phyloP scores from a whole-genome alignment of 371 early-diverging fungal genomes.

The Blakeslea trispora region DNA sequence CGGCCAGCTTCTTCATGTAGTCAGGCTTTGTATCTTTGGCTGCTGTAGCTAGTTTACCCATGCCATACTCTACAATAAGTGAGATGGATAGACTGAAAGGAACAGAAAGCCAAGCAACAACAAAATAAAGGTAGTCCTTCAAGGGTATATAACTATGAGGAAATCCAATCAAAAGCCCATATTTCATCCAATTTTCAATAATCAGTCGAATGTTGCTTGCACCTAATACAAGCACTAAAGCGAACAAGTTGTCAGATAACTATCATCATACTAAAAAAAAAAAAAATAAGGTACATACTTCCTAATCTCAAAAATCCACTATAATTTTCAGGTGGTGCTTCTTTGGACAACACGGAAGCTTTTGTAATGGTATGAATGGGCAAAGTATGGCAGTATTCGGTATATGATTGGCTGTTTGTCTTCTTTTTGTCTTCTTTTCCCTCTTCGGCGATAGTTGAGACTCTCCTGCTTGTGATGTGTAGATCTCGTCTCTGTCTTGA shows the following conservation, averaged over 20 bases:
- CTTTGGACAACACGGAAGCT: constrained; percentile 71
- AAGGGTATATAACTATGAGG: constrained; percentile 56
- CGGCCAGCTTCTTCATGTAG: constrained; percentile 33
- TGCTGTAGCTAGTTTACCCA: constrained; percentile 35
- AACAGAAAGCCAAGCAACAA: constrained; percentile 54
- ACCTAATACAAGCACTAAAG: constrained; percentile 74
- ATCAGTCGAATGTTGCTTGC: constrained; percentile 83
- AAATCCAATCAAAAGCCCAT: constrained; percentile 76
- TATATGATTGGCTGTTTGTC: constrained; percentile 16
- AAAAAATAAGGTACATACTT: constrained; percentile 43
- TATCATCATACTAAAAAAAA: too few species aligned
- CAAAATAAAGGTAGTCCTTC: constrained; percentile 57
- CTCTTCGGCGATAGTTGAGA: constrained; percentile 34
- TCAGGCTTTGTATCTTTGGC: constrained; percentile 42
- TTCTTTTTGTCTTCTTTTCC: constrained; percentile 33
- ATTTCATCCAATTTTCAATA: constrained; percentile 88
- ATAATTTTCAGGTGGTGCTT: constrained; percentile 77
- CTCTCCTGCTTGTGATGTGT: constrained; percentile 38
- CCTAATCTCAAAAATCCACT: constrained; percentile 70
- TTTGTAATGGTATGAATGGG: constrained; percentile 63
- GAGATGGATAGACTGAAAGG: constrained; percentile 56
- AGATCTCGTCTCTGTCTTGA: constrained; percentile 39
- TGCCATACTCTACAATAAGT: constrained; percentile 56
- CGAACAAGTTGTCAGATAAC: background rate
- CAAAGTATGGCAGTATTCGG: constrained; percentile 56